Conservation (phyloP, 768 basidiomycete genomes). For the Kwoniella dejecticola region DNA sequence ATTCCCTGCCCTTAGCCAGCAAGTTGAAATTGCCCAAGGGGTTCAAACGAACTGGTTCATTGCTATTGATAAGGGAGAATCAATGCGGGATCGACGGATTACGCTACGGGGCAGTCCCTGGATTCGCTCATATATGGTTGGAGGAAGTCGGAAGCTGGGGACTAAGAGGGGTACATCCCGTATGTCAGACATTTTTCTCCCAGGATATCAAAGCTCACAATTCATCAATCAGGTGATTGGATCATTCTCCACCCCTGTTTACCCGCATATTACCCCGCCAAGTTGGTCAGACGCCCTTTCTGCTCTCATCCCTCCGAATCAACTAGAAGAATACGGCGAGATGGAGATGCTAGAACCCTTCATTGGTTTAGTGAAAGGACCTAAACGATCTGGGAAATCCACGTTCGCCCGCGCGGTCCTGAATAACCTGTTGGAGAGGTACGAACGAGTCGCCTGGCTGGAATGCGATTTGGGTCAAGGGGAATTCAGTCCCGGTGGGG, state of each 20-base stretch:
- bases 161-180: slow-evolving; percentile 59
- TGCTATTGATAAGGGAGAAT: slow-evolving; percentile 65
- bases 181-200: slow-evolving; percentile 58
- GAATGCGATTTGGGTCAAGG: slow-evolving; percentile 94
- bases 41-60: slow-evolving; percentile 40
- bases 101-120: slow-evolving; percentile 64
- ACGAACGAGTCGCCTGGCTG: slow-evolving; percentile 80
- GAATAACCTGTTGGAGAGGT: slow-evolving; percentile 67
- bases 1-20: slow-evolving; percentile 13
- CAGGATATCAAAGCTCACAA: neutral
- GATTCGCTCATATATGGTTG: slow-evolving; percentile 66
- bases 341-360: slow-evolving; percentile 36
- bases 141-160: slow-evolving; percentile 56
- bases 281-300: slow-evolving; percentile 53
- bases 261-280: slow-evolving; percentile 41
- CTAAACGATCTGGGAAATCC: slow-evolving; percentile 87
- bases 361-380: slow-evolving; percentile 74
- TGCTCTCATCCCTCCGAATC: slow-evolving; percentile 50
- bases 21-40: slow-evolving; percentile 30
- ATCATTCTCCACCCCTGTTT: slow-evolving; percentile 35
- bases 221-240: slow-evolving; percentile 39
- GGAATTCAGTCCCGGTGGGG: slow-evolving; percentile 84
- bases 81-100: slow-evolving; percentile 69
- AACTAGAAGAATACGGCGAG: slow-evolving; percentile 6
- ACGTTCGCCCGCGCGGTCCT: slow-evolving; percentile 75